Evolutionary conservation across 2,329 filamentous ascomycete species (phyloP).

Genomic region (Phaeosphaeria sp.): DNA sequence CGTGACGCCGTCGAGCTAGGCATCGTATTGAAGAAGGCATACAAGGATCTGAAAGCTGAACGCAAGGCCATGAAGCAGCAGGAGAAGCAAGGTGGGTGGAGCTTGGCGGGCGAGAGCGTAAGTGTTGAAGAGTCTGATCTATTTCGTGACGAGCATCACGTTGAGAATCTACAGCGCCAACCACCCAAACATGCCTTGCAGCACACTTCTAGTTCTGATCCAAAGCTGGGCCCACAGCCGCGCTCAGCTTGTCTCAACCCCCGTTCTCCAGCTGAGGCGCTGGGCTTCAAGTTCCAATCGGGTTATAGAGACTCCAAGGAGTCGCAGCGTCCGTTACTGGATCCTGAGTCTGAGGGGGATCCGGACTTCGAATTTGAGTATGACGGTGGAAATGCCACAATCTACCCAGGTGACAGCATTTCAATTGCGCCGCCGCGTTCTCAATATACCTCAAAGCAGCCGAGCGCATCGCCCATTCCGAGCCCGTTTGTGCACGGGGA

Average conservation of each 20-base stretch:
- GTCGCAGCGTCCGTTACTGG: background rate
- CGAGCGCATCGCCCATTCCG: background rate
- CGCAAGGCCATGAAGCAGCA: background rate
- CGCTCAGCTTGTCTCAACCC: background rate
- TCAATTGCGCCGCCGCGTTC: background rate
- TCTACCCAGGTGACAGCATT: background rate
- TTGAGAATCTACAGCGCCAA: too few relatives aligned
- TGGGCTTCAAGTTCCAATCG: background rate
- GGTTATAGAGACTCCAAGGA: background rate
- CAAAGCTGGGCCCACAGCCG: background rate
- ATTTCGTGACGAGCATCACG: background rate
- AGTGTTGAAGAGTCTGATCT: background rate
- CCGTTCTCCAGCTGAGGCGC: background rate
- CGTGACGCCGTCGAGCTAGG: slow-evolving; percentile 29
- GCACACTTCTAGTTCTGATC: too few relatives aligned
- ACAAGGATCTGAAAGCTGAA: slow-evolving; percentile 11
- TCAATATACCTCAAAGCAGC: background rate
- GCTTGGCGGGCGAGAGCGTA: background rate
- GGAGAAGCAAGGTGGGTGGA: background rate
- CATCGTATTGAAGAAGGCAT: slow-evolving; percentile 21
- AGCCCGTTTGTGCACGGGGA: background rate
- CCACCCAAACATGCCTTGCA: too few relatives aligned
- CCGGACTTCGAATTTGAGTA: background rate
- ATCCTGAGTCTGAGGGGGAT: background rate
- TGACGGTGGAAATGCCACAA: background rate